These are phyloP conservation scores for Colletotrichum sp. DNA, from an alignment of 2,329 filamentous ascomycete genomes.

Conservation along the genomic window DNA sequence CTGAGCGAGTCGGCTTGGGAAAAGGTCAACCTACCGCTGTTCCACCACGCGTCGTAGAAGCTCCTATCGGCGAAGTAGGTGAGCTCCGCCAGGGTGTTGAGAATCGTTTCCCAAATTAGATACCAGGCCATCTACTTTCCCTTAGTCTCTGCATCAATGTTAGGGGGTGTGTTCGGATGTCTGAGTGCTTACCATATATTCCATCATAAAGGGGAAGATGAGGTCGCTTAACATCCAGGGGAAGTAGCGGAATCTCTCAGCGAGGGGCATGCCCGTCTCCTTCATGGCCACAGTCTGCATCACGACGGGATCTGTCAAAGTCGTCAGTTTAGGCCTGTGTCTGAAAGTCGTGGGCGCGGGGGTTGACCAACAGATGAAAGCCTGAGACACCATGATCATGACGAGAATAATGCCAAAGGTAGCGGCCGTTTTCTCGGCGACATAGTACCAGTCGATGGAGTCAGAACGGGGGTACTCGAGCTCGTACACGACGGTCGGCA, in stretches of 20 bases:
- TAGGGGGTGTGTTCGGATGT: too few species aligned
- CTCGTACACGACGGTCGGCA: slow-evolving; percentile 82
- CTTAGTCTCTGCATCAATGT: not conserved
- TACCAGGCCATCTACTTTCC: slow-evolving; percentile 69
- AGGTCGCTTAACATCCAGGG: slow-evolving; percentile 79
- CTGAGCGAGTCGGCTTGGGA: not conserved
- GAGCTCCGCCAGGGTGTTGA: slow-evolving; percentile 79
- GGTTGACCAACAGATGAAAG: slow-evolving; percentile 64
- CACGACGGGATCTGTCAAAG: slow-evolving; percentile 66
- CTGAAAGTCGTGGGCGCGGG: not conserved
- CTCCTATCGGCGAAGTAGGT: slow-evolving; percentile 79
- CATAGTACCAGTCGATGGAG: slow-evolving; percentile 75
- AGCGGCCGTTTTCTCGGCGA: slow-evolving; percentile 73
- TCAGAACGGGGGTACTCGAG: slow-evolving; percentile 75
- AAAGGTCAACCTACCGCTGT: slow-evolving; percentile 47
- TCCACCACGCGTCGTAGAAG: slow-evolving; percentile 73
- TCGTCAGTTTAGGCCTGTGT: not conserved
- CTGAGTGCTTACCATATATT: slow-evolving; percentile 62
- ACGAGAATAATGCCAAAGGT: slow-evolving; percentile 76
- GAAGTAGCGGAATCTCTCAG: slow-evolving; percentile 68
- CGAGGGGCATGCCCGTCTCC: slow-evolving; percentile 65
- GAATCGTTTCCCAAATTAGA: slow-evolving; percentile 78
- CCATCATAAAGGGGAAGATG: slow-evolving; percentile 79
- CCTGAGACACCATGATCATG: slow-evolving; percentile 80
- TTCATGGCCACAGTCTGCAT: slow-evolving; percentile 71